phyloP scores from a whole-genome alignment of 2,329 filamentous ascomycete species.

The Apiospora koreana region DNA sequence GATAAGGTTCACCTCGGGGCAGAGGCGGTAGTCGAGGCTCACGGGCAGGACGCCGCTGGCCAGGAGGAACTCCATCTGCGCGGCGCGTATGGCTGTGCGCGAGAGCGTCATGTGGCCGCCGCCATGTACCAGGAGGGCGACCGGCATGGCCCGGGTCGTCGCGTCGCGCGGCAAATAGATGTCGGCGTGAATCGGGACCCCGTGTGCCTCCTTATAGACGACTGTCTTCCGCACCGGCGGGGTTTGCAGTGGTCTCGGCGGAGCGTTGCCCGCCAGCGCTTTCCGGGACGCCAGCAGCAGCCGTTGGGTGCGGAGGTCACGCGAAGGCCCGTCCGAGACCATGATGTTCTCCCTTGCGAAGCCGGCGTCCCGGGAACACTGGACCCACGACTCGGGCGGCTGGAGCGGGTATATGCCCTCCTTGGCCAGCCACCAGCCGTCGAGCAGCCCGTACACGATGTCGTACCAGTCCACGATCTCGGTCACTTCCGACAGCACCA shows the following conservation, averaged over 20 bases:
- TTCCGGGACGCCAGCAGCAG: too few relatives aligned
- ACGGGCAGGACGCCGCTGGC: conserved; percentile 44
- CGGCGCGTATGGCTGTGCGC: conserved; percentile 36
- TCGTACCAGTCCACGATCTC: conserved; percentile 25
- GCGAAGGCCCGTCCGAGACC: too few relatives aligned
- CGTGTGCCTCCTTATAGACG: conserved; percentile 23
- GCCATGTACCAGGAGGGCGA: conserved; percentile 47
- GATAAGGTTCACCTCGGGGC: conserved; percentile 46
- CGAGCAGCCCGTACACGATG: conserved; percentile 35
- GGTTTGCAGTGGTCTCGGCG: too few relatives aligned
- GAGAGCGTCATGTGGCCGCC: conserved; percentile 43
- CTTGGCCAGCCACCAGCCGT: conserved; percentile 37
- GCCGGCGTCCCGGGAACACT: not conserved
- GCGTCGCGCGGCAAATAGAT: conserved; percentile 29
- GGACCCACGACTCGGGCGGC: not conserved
- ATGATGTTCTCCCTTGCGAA: not conserved
- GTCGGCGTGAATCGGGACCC: conserved; percentile 28
- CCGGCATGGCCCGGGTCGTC: not conserved
- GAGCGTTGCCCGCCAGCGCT: too few relatives aligned
- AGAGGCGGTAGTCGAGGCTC: conserved; percentile 52
- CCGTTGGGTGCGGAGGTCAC: too few relatives aligned
- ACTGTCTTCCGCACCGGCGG: conserved; percentile 15
- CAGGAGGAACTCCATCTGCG: conserved; percentile 40
- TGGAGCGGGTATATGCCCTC: not conserved
- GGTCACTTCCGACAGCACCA: conserved; percentile 27